Percentiles rank a stretch among this genome's conserved stretches.
These are phyloP conservation scores for Lodderomyces theae DNA, from an alignment of 1,139 yeast species.

Conservation along the genomic window DNA sequence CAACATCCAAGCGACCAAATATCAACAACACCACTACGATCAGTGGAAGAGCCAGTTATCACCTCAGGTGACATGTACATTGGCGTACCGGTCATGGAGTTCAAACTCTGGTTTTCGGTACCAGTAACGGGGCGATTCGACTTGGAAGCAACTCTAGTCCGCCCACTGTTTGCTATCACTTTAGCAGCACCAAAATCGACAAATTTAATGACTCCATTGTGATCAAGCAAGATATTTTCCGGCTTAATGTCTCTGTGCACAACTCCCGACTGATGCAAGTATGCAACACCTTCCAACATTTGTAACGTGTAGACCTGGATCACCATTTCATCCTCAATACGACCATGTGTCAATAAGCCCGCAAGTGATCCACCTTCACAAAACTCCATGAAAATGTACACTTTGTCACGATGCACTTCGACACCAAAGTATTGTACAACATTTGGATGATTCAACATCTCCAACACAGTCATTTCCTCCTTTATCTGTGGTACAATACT, in stretches of 20 bases:
- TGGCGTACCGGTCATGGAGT: constrained; percentile 89
- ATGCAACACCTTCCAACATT: constrained; percentile 92
- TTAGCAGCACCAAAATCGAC: constrained; percentile 98
- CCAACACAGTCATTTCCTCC: constrained; percentile 95
- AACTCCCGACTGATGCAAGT: constrained; percentile 92
- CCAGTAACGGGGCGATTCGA: constrained; percentile 13
- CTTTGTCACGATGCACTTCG: constrained; percentile 94
- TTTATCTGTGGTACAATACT: constrained; percentile 85
- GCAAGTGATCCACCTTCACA: constrained; percentile 97
- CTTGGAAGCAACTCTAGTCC: constrained; percentile 27
- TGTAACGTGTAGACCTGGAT: constrained; percentile 88
- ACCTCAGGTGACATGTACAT: constrained; percentile 99
- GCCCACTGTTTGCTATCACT: constrained; percentile 74
- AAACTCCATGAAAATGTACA: constrained; percentile 94
- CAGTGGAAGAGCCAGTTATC: constrained; percentile 71
- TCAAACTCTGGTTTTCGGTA: constrained; percentile 24
- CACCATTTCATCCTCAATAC: constrained; percentile 93
- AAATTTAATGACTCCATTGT: constrained; percentile 88
- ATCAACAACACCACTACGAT: constrained; percentile 73
- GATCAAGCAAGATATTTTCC: constrained; percentile 86
- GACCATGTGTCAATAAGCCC: constrained; percentile 73
- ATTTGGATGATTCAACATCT: constrained; percentile 92
- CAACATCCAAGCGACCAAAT: constrained; percentile 86
- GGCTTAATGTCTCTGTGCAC: constrained; percentile 97
- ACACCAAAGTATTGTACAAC: constrained; percentile 96